phyloP scores from a whole-genome alignment of 2,329 filamentous ascomycete species.

The Pseudogymnoascus sp. region DNA sequence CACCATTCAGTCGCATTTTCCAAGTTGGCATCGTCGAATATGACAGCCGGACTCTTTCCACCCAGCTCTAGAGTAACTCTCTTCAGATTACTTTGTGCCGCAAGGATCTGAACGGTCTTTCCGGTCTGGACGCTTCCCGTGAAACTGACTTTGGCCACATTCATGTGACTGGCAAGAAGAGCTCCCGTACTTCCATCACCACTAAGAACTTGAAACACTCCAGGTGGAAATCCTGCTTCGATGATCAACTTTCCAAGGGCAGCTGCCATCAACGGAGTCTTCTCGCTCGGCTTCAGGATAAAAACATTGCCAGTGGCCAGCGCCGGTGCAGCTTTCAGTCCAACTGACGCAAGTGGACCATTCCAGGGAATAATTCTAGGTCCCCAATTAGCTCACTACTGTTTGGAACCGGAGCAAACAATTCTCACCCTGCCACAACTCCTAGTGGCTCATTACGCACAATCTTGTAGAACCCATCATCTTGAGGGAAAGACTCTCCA shows the following conservation, averaged over 20 bases:
- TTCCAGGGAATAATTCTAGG: constrained; percentile 51
- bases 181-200: constrained; percentile 34
- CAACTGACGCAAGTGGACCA: constrained; percentile 38
- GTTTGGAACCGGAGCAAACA: not conserved
- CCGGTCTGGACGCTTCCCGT: constrained; percentile 32
- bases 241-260: constrained; percentile 32
- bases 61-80: constrained; percentile 35
- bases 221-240: constrained; percentile 27
- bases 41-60: constrained; percentile 35
- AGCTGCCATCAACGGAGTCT: constrained; percentile 47
- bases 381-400: not conserved
- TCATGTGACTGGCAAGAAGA: constrained; percentile 31
- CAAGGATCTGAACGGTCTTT: constrained; percentile 33
- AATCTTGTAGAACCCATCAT: constrained; percentile 37
- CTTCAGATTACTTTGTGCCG: constrained; percentile 34
- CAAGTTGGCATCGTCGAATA: constrained; percentile 37
- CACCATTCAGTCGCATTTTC: constrained; percentile 36
- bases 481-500: constrained; percentile 33
- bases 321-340: constrained; percentile 51
- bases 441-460: constrained; percentile 33
- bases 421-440: constrained; percentile 34
- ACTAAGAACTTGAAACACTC: constrained; percentile 32
- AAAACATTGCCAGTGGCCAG: constrained; percentile 52
- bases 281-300: constrained; percentile 54
- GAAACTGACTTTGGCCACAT: constrained; percentile 33